These are phyloP conservation scores for Fraxinus albicans DNA, from an alignment of 305 asterid genomes.

Conservation along the genomic window DNA sequence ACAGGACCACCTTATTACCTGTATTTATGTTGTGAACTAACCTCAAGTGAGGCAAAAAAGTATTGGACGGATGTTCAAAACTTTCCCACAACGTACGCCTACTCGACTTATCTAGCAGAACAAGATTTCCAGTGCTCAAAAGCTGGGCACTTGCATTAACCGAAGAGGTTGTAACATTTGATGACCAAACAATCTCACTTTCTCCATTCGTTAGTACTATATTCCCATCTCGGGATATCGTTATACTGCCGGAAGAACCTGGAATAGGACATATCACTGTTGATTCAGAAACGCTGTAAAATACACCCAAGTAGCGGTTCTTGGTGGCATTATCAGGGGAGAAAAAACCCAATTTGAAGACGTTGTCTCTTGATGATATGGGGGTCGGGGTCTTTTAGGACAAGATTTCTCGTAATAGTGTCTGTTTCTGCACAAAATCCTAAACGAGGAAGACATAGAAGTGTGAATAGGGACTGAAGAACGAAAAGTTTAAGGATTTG, in stretches of 20 bases:
- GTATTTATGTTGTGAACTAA: conserved; percentile 27
- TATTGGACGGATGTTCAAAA: conserved; percentile 30
- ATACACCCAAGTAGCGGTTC: conserved; percentile 34
- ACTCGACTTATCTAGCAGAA: conserved; percentile 23
- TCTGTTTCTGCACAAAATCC: conserved; percentile 26
- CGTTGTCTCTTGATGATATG: background rate
- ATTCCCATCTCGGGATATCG: conserved; percentile 24
- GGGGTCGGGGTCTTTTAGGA: conserved; percentile 26
- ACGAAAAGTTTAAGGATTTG: background rate
- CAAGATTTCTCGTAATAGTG: conserved; percentile 19
- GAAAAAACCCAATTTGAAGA: conserved; percentile 35
- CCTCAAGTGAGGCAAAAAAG: conserved; percentile 29
- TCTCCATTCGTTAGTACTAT: conserved; percentile 24
- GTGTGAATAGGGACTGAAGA: background rate
- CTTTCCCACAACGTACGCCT: conserved; percentile 28
- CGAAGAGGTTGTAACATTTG: conserved; percentile 13
- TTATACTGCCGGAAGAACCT: conserved; percentile 23
- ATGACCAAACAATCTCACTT: conserved; percentile 29
- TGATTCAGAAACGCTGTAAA: conserved; percentile 20
- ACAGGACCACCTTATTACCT: conserved; percentile 12
- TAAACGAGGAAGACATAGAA: background rate
- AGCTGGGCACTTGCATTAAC: conserved; percentile 15
- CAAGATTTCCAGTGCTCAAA: conserved; percentile 26
- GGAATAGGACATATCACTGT: conserved; percentile 30
- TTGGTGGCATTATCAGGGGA: conserved; percentile 23